Evolutionary conservation across 306 rosid species (phyloP).

Genomic region (Ammopiptanthus mongolicus): DNA sequence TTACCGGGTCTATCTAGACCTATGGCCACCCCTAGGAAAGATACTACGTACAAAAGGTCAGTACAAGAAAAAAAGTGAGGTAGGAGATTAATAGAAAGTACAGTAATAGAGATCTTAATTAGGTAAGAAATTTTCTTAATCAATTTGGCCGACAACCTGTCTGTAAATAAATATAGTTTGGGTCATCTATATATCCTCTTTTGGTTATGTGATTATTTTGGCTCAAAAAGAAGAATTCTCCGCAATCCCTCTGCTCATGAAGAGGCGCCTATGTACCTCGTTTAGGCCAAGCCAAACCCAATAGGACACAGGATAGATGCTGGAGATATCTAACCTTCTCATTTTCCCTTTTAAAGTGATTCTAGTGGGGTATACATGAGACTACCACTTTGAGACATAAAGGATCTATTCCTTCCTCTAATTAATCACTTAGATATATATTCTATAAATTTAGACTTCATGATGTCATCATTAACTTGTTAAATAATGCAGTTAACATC

Average conservation of each 20-base stretch:
- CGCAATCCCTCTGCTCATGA: conserved; percentile 1
- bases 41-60: not conserved
- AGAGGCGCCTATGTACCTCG: conserved; percentile 20
- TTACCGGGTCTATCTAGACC: too few relatives aligned
- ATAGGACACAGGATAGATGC: conserved; percentile 21
- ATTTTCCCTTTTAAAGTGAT: conserved; percentile 27
- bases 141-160: conserved; percentile 33
- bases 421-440: conserved; percentile 41
- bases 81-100: not conserved
- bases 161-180: conserved; percentile 25
- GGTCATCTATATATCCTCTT: conserved; percentile 18
- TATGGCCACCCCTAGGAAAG: too few relatives aligned
- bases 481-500: too few relatives aligned
- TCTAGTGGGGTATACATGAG: conserved; percentile 40
- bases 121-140: not conserved
- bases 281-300: not conserved
- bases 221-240: conserved; percentile 8
- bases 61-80: not conserved
- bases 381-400: conserved; percentile 30
- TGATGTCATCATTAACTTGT: too few relatives aligned
- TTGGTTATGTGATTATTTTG: conserved; percentile 17
- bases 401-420: conserved; percentile 43
- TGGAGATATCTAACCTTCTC: conserved; percentile 21
- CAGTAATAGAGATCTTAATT: not conserved
- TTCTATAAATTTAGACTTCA: conserved; percentile 8